These are phyloP conservation scores for Beauveria varroae DNA, from an alignment of 2,329 filamentous ascomycete genomes.

Conservation along the genomic window DNA sequence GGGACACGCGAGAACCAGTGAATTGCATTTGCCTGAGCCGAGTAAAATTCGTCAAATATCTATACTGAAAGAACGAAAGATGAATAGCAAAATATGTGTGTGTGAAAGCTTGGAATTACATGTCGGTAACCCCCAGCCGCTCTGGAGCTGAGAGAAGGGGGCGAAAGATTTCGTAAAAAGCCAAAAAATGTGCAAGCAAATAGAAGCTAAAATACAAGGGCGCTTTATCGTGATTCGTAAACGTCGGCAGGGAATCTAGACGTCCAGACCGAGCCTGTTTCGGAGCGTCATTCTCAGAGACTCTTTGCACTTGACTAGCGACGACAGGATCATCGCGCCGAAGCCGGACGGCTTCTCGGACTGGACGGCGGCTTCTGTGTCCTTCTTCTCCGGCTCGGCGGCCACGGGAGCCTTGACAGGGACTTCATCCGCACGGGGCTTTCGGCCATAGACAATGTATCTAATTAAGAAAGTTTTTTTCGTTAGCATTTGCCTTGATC, in stretches of 20 bases:
- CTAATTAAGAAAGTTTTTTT: background rate
- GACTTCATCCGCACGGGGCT: conserved; percentile 18
- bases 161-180: too few species aligned
- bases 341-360: background rate
- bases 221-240: background rate
- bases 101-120: too few species aligned
- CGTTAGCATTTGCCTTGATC: background rate
- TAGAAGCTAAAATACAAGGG: background rate
- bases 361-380: background rate
- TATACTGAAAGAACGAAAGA: too few species aligned
- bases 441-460: conserved; percentile 8
- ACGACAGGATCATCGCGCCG: background rate
- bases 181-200: too few species aligned
- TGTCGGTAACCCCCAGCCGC: too few species aligned
- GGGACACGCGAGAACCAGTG: too few species aligned
- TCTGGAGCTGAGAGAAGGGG: too few species aligned
- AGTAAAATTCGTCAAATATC: too few species aligned
- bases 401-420: conserved; percentile 31
- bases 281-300: background rate
- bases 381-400: conserved; percentile 17
- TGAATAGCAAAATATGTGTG: too few species aligned
- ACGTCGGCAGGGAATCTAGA: background rate
- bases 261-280: conserved; percentile 1
- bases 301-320: background rate
- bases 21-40: too few species aligned